Conservation (phyloP, 129 eudicot genomes). For the Pittosporum tobira region DNA sequence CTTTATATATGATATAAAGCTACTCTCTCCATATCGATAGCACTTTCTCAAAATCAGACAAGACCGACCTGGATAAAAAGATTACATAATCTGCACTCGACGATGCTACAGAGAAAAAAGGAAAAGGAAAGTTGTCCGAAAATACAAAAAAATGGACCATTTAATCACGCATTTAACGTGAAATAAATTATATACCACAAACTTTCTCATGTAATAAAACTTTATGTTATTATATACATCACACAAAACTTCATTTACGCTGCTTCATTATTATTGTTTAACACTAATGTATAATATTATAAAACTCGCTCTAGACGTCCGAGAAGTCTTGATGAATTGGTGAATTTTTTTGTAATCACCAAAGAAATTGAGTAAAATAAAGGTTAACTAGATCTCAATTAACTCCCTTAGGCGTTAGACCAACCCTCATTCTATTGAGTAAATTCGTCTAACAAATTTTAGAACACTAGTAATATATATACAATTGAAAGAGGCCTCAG, state of each 20-base stretch:
- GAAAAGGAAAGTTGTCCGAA: neutral
- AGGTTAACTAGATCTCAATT: too few relatives aligned
- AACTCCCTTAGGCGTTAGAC: too few relatives aligned
- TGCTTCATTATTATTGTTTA: neutral
- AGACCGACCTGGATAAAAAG: constrained; percentile 7
- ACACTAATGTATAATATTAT: too few relatives aligned
- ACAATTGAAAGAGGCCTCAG: neutral
- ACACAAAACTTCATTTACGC: neutral
- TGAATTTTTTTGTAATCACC: too few relatives aligned
- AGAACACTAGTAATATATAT: too few relatives aligned
- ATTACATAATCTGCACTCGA: neutral
- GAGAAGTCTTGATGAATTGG: too few relatives aligned
- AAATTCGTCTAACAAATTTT: too few relatives aligned
- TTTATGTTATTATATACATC: neutral
- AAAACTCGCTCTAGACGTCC: too few relatives aligned
- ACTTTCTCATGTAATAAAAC: neutral
- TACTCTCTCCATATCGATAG: neutral
- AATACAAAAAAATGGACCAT: neutral
- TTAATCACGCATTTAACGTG: neutral
- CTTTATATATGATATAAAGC: neutral
- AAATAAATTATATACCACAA: neutral
- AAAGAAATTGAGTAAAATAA: too few relatives aligned
- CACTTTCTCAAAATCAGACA: constrained; percentile 4
- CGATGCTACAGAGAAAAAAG: neutral
- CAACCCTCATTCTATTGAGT: too few relatives aligned